A percentile compares a stretch with the other conserved stretches of the same genome.
These are phyloP conservation scores for Gracilaria domingensis DNA, from an alignment of 23 red algal species.

Conservation along the genomic window DNA sequence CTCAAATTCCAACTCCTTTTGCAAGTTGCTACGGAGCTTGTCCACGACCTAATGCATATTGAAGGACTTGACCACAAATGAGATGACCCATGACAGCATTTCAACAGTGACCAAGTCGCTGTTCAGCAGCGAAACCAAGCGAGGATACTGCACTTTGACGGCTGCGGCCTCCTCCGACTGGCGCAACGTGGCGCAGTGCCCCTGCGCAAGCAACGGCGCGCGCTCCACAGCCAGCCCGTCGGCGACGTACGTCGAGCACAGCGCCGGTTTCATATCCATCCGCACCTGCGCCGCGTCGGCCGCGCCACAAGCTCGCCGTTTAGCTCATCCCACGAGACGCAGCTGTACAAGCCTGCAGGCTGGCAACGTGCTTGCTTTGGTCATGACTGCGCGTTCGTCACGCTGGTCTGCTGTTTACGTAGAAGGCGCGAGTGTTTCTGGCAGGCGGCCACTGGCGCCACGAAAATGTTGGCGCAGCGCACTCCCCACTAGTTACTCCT, in stretches of 20 bases:
- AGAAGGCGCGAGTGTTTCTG: no score
- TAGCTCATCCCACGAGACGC: no score
- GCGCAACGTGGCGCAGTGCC: constrained; percentile 71
- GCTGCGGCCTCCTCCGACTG: constrained; percentile 46
- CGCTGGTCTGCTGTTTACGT: no score
- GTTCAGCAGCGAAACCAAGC: constrained; percentile 39
- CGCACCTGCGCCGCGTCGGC: no score
- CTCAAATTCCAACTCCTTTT: constrained; percentile 78
- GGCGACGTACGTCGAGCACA: not conserved
- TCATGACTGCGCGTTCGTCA: no score
- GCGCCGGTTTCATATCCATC: not conserved
- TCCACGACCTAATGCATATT: constrained; percentile 73
- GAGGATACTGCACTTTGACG: constrained; percentile 89
- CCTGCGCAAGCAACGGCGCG: constrained; percentile 70
- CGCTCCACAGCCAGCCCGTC: constrained; percentile 26
- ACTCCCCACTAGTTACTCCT: no score
- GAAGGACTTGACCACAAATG: constrained; percentile 43
- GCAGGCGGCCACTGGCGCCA: no score
- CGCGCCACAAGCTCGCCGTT: no score
- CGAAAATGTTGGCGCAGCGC: no score
- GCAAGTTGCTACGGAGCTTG: constrained; percentile 59
- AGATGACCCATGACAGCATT: constrained; percentile 56
- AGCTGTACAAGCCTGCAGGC: no score
- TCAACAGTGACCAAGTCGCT: constrained; percentile 67
- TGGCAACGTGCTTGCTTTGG: no score